phyloP scores from a whole-genome alignment of 768 basidiomycete genomes.

The Amanita fuliginea region DNA sequence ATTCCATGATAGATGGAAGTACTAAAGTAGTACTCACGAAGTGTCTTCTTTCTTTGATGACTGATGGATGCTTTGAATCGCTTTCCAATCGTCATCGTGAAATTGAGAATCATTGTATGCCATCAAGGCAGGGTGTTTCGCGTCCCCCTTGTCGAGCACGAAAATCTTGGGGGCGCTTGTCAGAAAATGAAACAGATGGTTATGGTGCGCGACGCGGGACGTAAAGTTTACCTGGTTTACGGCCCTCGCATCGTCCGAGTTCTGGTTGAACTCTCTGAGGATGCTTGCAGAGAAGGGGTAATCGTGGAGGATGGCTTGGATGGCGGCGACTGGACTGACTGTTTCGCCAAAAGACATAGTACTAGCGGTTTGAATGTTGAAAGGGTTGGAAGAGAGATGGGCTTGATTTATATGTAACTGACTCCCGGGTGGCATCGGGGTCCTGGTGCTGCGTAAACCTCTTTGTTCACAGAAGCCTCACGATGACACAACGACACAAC shows the following conservation, averaged over 20 bases:
- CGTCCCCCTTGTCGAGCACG: constrained; percentile 28
- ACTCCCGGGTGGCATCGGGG: no score
- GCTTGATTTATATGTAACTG: no score
- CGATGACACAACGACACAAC: no score
- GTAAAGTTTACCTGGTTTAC: constrained; percentile 22
- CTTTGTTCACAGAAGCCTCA: no score
- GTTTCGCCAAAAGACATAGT: constrained; percentile 10
- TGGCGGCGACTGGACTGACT: constrained; percentile 13
- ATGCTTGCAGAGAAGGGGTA: constrained; percentile 36
- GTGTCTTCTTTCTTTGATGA: constrained; percentile 36
- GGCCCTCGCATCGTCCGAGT: constrained; percentile 41
- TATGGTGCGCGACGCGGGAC: no score
- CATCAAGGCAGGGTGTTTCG: constrained; percentile 31
- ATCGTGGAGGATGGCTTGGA: constrained; percentile 24
- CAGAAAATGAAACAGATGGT: not conserved
- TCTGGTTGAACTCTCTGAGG: constrained; percentile 35
- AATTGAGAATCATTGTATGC: constrained; percentile 37
- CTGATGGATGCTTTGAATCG: constrained; percentile 28
- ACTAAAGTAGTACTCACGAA: constrained; percentile 21
- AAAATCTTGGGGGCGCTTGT: constrained; percentile 21
- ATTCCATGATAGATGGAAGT: not conserved
- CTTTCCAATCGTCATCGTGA: constrained; percentile 29
- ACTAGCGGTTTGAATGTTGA: not conserved
- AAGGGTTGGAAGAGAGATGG: no score
- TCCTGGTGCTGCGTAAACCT: no score